Base-by-base conservation (phyloP, 768 basidiomycete genomes). In the Collybiopsis confluens region DNA sequence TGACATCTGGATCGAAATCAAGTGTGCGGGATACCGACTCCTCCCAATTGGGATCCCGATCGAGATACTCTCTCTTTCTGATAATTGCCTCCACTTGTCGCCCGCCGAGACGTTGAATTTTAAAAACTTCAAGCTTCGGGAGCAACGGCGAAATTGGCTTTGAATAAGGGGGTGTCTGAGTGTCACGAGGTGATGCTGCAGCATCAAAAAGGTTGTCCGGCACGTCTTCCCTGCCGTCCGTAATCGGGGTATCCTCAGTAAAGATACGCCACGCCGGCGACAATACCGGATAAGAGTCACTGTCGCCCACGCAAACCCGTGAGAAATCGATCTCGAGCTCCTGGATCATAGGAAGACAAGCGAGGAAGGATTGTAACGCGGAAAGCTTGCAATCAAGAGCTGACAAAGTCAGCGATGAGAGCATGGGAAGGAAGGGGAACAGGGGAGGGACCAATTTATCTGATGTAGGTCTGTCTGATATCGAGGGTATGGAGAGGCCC, bases 311-410 rank as follows among this genome's bases (percentile, higher is more conserved):
- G 4, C 42, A 43, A 18, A 53, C 43, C 35, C 41, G 33, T 23
- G 42, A 21, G 20, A 53, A 53, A 41, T 53, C 52, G 28, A 53
- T 15, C 28, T 53, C 52, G 7, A 53, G 43, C 43, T 53, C 52
- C 15, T 20, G 23, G 42, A 53, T 41, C 30, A 33, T 33, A 5
- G 33, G 21, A 15, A 45, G 42, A 15, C 38, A 44, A 36, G 9
- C 24, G 16, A 53, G 42, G 11, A 53, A 23, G 26, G 33, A 42
- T 36, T 18, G 33, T 18, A 53, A 37, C 3, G 23, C 28, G 27
- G 52, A 24, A 16, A 30, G 43, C 27, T 45, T 45, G 23, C 52
- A 53, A 16, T 53, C 52, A 18, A 53, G 52, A 26, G 41, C 52
- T 4, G 52, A 42, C 26, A 53, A 21, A 21, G 42, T 45, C 42